phyloP scores from a whole-genome alignment of 2,329 filamentous ascomycete genomes.

The Fusarium annulatum region DNA sequence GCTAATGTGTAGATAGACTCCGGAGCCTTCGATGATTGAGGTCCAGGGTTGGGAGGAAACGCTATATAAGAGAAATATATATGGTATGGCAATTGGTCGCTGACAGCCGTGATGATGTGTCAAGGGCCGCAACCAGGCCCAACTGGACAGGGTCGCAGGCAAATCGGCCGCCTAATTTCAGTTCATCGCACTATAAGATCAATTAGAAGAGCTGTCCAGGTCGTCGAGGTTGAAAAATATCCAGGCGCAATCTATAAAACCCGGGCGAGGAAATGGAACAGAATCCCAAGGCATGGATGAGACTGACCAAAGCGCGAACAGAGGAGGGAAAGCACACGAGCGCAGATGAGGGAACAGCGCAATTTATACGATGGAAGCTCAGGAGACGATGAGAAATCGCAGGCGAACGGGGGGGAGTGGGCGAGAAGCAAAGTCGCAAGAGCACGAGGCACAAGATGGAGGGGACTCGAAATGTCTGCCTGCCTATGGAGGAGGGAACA shows the following conservation, averaged over 20 bases:
- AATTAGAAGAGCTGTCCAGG: slow-evolving; percentile 26
- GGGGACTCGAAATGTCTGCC: slow-evolving; percentile 29
- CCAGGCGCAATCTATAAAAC: slow-evolving; percentile 25
- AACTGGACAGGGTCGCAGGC: slow-evolving; percentile 49
- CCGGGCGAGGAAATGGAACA: slow-evolving; percentile 4
- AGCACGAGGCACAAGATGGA: slow-evolving; percentile 24
- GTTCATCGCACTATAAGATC: slow-evolving; percentile 49
- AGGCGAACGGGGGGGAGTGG: slow-evolving; percentile 43
- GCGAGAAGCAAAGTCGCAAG: slow-evolving; percentile 35
- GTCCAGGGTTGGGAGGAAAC: background rate
- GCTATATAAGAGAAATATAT: background rate
- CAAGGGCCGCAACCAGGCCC: slow-evolving; percentile 49
- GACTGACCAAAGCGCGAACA: slow-evolving; percentile 39
- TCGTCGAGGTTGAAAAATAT: slow-evolving; percentile 4
- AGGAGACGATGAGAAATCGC: slow-evolving; percentile 18
- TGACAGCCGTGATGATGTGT: slow-evolving; percentile 35
- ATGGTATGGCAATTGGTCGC: slow-evolving; percentile 20
- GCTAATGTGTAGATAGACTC: slow-evolving; percentile 11
- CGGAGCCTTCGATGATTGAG: slow-evolving; percentile 3
- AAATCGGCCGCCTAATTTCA: slow-evolving; percentile 47
- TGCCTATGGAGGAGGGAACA: slow-evolving; percentile 29
- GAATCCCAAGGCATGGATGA: slow-evolving; percentile 14
- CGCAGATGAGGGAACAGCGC: slow-evolving; percentile 2
- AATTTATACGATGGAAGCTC: slow-evolving; percentile 36
- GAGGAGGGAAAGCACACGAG: slow-evolving; percentile 8